These are phyloP conservation scores for Coemansia sp. DNA, from an alignment of 192 early-diverging fungal species.

Conservation along the genomic window DNA sequence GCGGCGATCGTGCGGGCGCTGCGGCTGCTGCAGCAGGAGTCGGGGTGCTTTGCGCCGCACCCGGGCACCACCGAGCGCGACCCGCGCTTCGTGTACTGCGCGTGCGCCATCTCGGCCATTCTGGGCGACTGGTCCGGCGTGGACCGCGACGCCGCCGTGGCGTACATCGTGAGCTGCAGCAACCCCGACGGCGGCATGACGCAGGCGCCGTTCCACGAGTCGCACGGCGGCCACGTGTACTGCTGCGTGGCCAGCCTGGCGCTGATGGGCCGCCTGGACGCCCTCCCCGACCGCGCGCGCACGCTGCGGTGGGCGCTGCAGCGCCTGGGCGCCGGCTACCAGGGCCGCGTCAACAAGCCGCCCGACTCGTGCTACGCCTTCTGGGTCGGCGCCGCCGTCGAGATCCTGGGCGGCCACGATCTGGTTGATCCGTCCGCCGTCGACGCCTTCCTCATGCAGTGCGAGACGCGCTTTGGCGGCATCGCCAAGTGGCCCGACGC, in stretches of 20 bases:
- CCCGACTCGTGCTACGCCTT: conserved; percentile 96
- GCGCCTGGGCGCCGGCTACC: conserved; percentile 81
- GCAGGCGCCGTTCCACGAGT: conserved; percentile 71
- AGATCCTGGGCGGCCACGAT: conserved; percentile 45
- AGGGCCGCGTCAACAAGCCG: conserved; percentile 82
- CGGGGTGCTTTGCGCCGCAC: conserved; percentile 76
- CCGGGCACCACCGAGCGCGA: conserved; percentile 73
- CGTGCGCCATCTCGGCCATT: conserved; percentile 74
- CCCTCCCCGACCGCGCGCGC: conserved; percentile 52
- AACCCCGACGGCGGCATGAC: conserved; percentile 61
- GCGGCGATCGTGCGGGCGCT: conserved; percentile 60
- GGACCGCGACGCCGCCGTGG: conserved; percentile 52
- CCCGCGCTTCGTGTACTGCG: conserved; percentile 88
- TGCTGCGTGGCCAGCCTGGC: conserved; percentile 81
- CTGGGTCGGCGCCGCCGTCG: conserved; percentile 86
- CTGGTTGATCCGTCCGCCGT: conserved; percentile 20
- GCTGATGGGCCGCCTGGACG: conserved; percentile 61
- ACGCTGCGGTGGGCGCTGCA: conserved; percentile 71
- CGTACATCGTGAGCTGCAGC: conserved; percentile 35
- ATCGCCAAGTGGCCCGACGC: conserved; percentile 33
- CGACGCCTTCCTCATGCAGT: conserved; percentile 13
- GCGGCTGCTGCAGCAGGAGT: conserved; percentile 61
- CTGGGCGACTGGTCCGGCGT: conserved; percentile 89
- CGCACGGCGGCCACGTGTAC: conserved; percentile 86
- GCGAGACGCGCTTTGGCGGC: conserved; percentile 43